Evolutionary conservation across 2,329 filamentous ascomycete species (phyloP).

Genomic region (Hypomyces perniciosus): DNA sequence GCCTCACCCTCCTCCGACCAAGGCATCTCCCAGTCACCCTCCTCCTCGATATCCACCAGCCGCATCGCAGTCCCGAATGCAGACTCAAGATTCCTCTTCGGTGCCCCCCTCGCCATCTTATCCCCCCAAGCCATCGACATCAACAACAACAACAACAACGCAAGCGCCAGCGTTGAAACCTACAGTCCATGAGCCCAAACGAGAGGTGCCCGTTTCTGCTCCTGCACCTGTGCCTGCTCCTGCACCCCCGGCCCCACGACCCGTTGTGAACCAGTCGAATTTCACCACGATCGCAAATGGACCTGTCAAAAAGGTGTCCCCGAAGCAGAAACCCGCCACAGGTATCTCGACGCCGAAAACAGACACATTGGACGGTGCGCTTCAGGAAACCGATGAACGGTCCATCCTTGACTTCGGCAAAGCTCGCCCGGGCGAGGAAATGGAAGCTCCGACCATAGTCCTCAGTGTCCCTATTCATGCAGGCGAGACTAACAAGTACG

Average conservation of each 20-base stretch:
- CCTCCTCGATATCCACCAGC: slow-evolving; percentile 23
- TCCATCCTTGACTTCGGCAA: slow-evolving; percentile 59
- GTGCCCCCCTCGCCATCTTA: slow-evolving; percentile 39
- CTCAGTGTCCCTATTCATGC: slow-evolving; percentile 70
- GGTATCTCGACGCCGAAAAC: slow-evolving; percentile 43
- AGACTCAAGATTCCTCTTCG: slow-evolving; percentile 30
- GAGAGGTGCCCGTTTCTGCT: slow-evolving; percentile 30
- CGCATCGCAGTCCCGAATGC: slow-evolving; percentile 25
- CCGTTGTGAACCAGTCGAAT: slow-evolving; percentile 33
- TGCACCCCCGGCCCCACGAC: slow-evolving; percentile 20
- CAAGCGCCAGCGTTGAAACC: slow-evolving; percentile 16
- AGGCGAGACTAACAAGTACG: slow-evolving; percentile 78
- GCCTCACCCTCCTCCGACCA: slow-evolving; percentile 26
- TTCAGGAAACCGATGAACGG: slow-evolving; percentile 38
- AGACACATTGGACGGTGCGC: slow-evolving; percentile 42
- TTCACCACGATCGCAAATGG: slow-evolving; percentile 37
- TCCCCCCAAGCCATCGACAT: slow-evolving; percentile 24
- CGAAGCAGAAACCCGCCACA: slow-evolving; percentile 40
- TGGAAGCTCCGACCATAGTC: slow-evolving; percentile 68
- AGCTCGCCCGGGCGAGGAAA: slow-evolving; percentile 52
- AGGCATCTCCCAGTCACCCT: slow-evolving; percentile 24
- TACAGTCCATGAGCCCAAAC: slow-evolving; percentile 31
- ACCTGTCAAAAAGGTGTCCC: slow-evolving; percentile 40
- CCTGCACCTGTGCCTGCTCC: slow-evolving; percentile 25
- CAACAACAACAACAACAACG: slow-evolving; percentile 30